A percentile compares a stretch with the other conserved stretches of the same genome.
These are phyloP conservation scores for Bidens hawaiensis DNA, from an alignment of 140 eudicot genomes.

Conservation along the genomic window DNA sequence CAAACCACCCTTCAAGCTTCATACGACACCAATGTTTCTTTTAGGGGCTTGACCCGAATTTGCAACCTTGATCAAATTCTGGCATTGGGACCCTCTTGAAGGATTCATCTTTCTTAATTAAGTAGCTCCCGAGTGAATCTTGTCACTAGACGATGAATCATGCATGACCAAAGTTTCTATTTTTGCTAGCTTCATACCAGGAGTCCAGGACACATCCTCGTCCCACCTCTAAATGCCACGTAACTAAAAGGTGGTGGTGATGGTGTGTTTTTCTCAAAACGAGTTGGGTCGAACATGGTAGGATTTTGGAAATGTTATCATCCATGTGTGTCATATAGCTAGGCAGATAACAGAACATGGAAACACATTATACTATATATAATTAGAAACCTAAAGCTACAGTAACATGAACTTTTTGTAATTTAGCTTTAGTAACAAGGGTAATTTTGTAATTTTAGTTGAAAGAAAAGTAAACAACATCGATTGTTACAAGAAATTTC, in stretches of 20 bases:
- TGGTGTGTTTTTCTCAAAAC: constrained; percentile 24
- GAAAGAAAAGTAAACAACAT: no score
- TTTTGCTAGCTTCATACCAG: constrained; percentile 29
- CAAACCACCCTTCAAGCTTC: not conserved
- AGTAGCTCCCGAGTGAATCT: constrained; percentile 22
- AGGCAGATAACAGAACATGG: constrained; percentile 5
- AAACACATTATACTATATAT: not conserved
- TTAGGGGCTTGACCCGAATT: constrained; percentile 12
- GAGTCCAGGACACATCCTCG: constrained; percentile 37
- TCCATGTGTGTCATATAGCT: constrained; percentile 34
- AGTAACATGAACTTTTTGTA: no score
- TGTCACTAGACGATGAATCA: constrained; percentile 24
- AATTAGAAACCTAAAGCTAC: no score
- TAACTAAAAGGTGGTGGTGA: constrained; percentile 28
- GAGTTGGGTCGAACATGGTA: constrained; percentile 23
- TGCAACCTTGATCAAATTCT: constrained; percentile 21
- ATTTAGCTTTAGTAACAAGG: no score
- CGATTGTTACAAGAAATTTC: no score
- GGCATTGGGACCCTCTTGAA: constrained; percentile 25
- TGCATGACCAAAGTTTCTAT: constrained; percentile 30
- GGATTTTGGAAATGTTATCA: constrained; percentile 18
- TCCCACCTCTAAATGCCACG: constrained; percentile 30
- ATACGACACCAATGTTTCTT: not conserved
- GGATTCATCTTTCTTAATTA: constrained; percentile 1
- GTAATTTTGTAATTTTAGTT: no score